Evolutionary conservation across 352 stramenopile genomes (phyloP).

Genomic region (Blastocystis hominis): DNA sequence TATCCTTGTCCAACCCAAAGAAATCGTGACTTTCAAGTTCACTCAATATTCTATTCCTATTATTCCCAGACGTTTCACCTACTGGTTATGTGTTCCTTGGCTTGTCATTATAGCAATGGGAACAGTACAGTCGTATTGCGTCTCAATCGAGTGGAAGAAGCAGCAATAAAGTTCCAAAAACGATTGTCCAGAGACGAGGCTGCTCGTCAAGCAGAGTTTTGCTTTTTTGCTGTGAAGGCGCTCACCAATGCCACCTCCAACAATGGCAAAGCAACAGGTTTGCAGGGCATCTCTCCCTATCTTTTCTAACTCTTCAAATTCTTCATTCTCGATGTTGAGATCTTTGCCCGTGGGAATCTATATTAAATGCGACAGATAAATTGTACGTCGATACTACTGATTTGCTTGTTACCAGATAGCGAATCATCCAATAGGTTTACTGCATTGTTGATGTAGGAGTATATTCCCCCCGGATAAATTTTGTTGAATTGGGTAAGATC

Average conservation of each 20-base stretch:
- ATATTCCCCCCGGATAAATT: neutral
- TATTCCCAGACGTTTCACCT: slow-evolving; percentile 58
- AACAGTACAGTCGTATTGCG: slow-evolving; percentile 63
- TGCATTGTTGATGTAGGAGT: neutral
- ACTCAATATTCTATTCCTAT: neutral
- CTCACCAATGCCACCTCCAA: slow-evolving; percentile 91
- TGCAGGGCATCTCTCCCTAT: slow-evolving; percentile 63
- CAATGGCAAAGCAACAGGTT: slow-evolving; percentile 82
- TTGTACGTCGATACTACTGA: neutral
- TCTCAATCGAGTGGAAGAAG: slow-evolving; percentile 8
- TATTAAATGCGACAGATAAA: neutral
- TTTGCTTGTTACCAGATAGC: neutral
- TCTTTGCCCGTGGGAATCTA: slow-evolving; percentile 62
- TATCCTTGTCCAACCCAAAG: slow-evolving; percentile 79
- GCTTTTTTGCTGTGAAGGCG: slow-evolving; percentile 87
- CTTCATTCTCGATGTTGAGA: slow-evolving; percentile 66
- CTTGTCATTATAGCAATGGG: slow-evolving; percentile 94
- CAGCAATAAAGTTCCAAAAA: slow-evolving; percentile 16
- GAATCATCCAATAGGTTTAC: neutral
- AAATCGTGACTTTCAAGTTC: slow-evolving; percentile 75
- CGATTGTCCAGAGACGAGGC: neutral
- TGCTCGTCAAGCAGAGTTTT: slow-evolving; percentile 77
- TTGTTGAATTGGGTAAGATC: neutral
- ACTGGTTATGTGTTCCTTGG: slow-evolving; percentile 82
- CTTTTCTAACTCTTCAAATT: slow-evolving; percentile 69